Percentiles rank a stretch among this genome's conserved stretches.
Conservation (phyloP, 208 protist species). For the Acanthamoeba pearcei region DNA sequence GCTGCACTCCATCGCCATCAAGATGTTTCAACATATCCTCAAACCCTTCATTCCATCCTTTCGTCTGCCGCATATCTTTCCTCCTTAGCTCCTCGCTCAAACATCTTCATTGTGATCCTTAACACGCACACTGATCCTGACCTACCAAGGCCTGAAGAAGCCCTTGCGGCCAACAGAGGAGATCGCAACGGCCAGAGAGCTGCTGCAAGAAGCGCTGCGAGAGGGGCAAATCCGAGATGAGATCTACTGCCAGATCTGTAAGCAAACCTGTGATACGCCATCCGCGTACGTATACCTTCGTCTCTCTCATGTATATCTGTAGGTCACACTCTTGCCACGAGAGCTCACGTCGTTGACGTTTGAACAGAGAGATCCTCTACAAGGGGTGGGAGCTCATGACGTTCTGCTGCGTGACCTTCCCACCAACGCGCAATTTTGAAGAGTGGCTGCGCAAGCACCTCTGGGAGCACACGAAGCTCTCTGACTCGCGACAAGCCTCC, state of each 20-base stretch:
- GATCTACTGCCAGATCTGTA: slow-evolving; percentile 60
- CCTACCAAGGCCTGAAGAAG: slow-evolving; percentile 61
- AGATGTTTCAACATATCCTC: slow-evolving; percentile 65
- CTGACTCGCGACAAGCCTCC: not conserved
- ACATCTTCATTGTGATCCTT: not conserved
- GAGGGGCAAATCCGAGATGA: slow-evolving; percentile 62
- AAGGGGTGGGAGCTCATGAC: slow-evolving; percentile 73
- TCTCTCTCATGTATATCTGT: not conserved
- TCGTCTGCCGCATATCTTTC: not conserved
- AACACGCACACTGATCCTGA: slow-evolving; percentile 27
- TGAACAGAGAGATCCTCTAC: slow-evolving; percentile 17
- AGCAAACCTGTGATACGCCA: slow-evolving; percentile 45
- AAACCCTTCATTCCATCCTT: not conserved
- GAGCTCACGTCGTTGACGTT: not conserved
- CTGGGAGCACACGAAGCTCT: slow-evolving; percentile 1
- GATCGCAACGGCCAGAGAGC: not conserved
- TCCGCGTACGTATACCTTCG: not conserved
- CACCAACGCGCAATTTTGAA: slow-evolving; percentile 71
- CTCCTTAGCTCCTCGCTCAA: not conserved
- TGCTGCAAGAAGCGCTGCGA: slow-evolving; percentile 11
- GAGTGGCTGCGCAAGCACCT: slow-evolving; percentile 69
- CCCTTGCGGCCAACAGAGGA: not conserved
- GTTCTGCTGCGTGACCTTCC: slow-evolving; percentile 70
- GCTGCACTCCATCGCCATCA: not conserved
- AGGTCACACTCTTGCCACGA: not conserved